Evolutionary conservation across 805 yeast genomes (phyloP), one percentile per base, ranked within the genome.

Genomic region (Novakomyces olei): DNA sequence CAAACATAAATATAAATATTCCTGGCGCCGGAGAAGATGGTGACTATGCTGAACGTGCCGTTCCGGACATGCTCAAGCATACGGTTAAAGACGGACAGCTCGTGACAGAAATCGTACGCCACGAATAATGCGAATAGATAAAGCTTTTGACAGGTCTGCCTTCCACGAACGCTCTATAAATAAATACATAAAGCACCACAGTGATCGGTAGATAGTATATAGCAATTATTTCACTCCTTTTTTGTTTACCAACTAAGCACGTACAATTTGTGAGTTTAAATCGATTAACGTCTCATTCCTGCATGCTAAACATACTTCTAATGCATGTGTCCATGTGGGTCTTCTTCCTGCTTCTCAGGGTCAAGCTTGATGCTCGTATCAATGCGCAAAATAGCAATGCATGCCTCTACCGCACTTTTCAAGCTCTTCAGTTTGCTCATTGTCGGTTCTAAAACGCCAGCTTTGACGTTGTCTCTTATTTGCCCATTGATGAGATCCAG

Each of bases 281-380:
- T n/a, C n/a, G n/a, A n/a, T n/a, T n/a, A n/a, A n/a, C n/a, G n/a
- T n/a, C n/a, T n/a, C n/a, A n/a, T n/a, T n/a, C n/a, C n/a, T n/a
- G n/a, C n/a, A n/a, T n/a, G n/a, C n/a, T n/a, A n/a, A n/a, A n/a
- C n/a, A n/a, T n/a, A n/a, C n/a, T n/a, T 16, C 19, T 29, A 29
- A 15, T 29, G 32, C 32, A 29, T 18, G 12, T 25, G 25, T n/a
- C 25, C 32, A 29, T 29, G 32, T 12, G 32, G 32, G 15, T 29
- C 32, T 29, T 29, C 32, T 9, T 23, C 16, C 14, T 29, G 32
- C 19, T 19, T 17, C 50, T 88, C 98, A 8, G 98, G 98, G 46
- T 85, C 91, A 39, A 88, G 93, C 31, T 80, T 78, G 48, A 88
- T 85, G 92, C 85, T 83, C 32, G 99, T 88, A 54, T 88, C 99